A percentile compares a stretch with the other conserved stretches of the same genome.
Evolutionary conservation across 1,139 yeast genomes (phyloP).

Genomic region (Fermentozyma sake): DNA sequence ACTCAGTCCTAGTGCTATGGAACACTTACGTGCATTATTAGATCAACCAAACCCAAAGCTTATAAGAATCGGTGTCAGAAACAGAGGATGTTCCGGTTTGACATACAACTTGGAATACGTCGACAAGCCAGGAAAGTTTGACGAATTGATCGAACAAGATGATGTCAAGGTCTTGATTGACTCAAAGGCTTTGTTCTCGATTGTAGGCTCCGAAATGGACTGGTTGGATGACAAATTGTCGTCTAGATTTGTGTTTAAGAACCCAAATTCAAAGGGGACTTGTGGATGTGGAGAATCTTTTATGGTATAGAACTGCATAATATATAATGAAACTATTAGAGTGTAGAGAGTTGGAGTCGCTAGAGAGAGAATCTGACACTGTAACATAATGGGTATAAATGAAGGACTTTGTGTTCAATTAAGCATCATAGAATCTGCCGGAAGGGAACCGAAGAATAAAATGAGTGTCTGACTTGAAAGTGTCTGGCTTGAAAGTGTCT

Average conservation of each 20-base stretch:
- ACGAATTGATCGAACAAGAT: constrained; percentile 87
- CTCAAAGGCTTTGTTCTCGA: constrained; percentile 90
- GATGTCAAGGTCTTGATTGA: constrained; percentile 91
- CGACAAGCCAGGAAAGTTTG: constrained; percentile 84
- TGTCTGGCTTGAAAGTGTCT: too few species aligned
- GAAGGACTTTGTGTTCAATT: too few species aligned
- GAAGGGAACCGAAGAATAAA: too few species aligned
- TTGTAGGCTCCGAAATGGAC: constrained; percentile 97
- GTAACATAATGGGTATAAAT: too few species aligned
- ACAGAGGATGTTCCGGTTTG: constrained; percentile 94
- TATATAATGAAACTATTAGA: background rate
- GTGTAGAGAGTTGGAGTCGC: too few species aligned
- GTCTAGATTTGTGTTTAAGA: constrained; percentile 83
- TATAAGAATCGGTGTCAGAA: constrained; percentile 89
- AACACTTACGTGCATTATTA: constrained; percentile 61
- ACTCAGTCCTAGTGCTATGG: constrained; percentile 66
- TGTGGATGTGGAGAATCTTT: constrained; percentile 99
- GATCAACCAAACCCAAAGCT: constrained; percentile 84
- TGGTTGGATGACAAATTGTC: constrained; percentile 93
- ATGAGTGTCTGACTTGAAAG: too few species aligned
- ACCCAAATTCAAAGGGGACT: constrained; percentile 95
- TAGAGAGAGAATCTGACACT: too few species aligned
- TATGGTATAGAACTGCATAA: constrained; percentile 58
- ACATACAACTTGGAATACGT: constrained; percentile 91
- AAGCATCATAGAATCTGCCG: too few species aligned